Conservation (phyloP, 768 basidiomycete genomes). For the Tricholoma sp. region DNA sequence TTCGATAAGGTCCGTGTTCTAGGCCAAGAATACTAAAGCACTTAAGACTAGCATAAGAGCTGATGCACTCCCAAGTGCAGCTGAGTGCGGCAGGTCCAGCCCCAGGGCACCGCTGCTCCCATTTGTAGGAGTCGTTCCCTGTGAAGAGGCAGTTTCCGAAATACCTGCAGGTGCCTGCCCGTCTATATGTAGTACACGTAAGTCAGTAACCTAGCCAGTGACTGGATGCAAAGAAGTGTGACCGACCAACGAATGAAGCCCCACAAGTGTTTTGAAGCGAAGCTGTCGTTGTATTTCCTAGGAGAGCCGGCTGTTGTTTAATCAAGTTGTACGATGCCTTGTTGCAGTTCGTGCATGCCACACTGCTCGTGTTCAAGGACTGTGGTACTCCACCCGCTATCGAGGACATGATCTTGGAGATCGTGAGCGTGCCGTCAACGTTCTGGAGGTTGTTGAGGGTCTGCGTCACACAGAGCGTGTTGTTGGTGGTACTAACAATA, state of each 20-base stretch:
- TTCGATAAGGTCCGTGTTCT: not conserved
- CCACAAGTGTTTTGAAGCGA: conserved; percentile 40
- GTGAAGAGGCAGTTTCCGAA: conserved; percentile 25
- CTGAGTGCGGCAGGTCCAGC: not conserved
- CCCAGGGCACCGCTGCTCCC: not conserved
- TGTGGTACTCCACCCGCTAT: conserved; percentile 8
- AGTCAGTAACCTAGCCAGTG: not conserved
- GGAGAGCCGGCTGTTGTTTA: conserved; percentile 28
- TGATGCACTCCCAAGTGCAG: not conserved
- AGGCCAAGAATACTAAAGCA: not conserved
- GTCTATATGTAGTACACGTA: conserved; percentile 25
- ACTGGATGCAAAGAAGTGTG: not conserved
- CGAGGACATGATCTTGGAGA: conserved; percentile 24
- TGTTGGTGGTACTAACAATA: conserved; percentile 21
- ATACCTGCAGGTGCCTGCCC: conserved; percentile 33
- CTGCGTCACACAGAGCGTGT: conserved; percentile 51
- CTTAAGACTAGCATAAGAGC: not conserved
- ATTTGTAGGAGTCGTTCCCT: not conserved
- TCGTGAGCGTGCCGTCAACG: conserved; percentile 29
- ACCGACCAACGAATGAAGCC: conserved; percentile 46
- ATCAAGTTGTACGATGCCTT: conserved; percentile 47
- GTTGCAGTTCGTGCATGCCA: conserved; percentile 49
- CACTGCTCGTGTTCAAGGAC: conserved; percentile 24
- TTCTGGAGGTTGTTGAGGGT: conserved; percentile 48
- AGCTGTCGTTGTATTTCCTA: conserved; percentile 18